Base-by-base conservation (phyloP, 2,329 filamentous ascomycete genomes). In the Aureobasidium sp. region DNA sequence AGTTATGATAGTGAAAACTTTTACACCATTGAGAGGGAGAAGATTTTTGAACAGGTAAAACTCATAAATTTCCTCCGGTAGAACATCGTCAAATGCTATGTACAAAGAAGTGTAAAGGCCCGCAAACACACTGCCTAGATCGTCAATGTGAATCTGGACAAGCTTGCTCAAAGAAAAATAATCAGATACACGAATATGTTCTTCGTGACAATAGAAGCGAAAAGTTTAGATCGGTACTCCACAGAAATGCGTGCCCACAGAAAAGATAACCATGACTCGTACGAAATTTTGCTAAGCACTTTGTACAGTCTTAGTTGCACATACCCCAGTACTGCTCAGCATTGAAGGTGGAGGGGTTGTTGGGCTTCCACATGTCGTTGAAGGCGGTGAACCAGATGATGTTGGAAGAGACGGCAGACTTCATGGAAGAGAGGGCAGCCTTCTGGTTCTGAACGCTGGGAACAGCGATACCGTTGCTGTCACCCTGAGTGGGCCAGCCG, bases 381-480 rank as follows among this genome's bases (percentile, higher is more conserved):
- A 87, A 93, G 3, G 89, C 87, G 31, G 87, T 88, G 76, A 94
- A 93, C 25, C 95, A 77, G 66, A 92, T 82, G 47, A 93, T 69
- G 61, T 85, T 81, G 53, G 74, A 71, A 15, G 76, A 69, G 70
- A 91, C 91, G 2, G 79, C 77, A 41, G 71, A 69, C 72, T 82
- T 84, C 69, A 96, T 83, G 27, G 86, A 87, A 6, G 76, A 72
- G 39, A 96, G 73, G 12, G 91, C 91, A 25, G 74, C 72, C 12
- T 77, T 71, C 73, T 96, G 91, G 66, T 91, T 85, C 12, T 79
- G 76, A n/a, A 77, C 68, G 14, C 85, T 84, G 0, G 90, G 88
- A 1, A 92, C 77, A n/a, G 90, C 90, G 20, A 71, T 70, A 2
- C 84, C 84, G 71, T 94, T 92, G 58, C 79, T 64, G 14, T 77